Evolutionary conservation across 768 basidiomycete species (phyloP), one percentile per base, ranked within the genome.

Genomic region (Hygrocybe punicea): DNA sequence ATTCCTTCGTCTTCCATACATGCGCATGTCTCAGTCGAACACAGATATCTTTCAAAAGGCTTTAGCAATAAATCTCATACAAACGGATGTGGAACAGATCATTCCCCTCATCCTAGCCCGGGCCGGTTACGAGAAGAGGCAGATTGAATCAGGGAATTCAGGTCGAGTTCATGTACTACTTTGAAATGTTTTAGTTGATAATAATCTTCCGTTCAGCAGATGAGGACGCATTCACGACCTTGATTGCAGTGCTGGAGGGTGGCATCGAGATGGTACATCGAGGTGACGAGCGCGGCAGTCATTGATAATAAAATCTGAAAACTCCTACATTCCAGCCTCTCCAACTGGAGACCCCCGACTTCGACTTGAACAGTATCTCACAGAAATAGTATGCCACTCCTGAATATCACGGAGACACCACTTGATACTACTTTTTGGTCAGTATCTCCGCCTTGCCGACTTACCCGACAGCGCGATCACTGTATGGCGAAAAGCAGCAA

Each of bases 281-380:
- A 72, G 80, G 89, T 85, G 60, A 19, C 24, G 25, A n/a, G 19
- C 40, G 39, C 23, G 16, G 29, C 6, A 42, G 10, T 36, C 23
- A 11, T 5, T 23, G n/a, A 5, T 21, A 7, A 19, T 19, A 40
- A n/a, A 11, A 16, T 1, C 39, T 5, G 1, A 29, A 8, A 36
- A 13, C 62, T 4, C 58, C n/a, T 21, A 33, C 39, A 34, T 17
- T 24, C 7, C 44, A 90, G 87, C 81, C 29, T 82, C 83, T 0
- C 79, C 81, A 58, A 67, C 74, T 3, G 92, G 93, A 2, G 96
- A 98, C 70, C 76, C 86, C 2, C 82, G 84, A 44, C 74, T 91
- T 49, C 82, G 89, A 47, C 72, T 98, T 29, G 95, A 99, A 68
- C 93, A 89, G 63, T 92, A 86, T 67, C 76, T 95, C 16, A 80